phyloP scores from a whole-genome alignment of 2,329 filamentous ascomycete genomes.

The Torrubiella hemipterigena region DNA sequence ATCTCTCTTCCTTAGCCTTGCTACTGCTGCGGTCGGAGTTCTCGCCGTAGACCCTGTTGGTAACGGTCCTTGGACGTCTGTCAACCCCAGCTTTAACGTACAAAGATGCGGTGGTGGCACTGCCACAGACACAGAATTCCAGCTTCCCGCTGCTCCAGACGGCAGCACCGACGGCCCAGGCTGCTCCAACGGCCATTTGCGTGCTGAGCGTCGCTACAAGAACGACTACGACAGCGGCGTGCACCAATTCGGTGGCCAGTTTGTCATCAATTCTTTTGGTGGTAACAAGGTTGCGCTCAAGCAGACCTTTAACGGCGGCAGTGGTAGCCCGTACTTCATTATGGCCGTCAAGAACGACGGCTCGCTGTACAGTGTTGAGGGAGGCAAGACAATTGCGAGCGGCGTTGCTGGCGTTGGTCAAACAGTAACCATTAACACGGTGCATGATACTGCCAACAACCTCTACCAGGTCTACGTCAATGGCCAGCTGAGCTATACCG shows the following conservation, averaged over 20 bases:
- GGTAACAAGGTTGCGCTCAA: slow-evolving; percentile 12
- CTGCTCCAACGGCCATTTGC: not conserved
- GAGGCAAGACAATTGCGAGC: slow-evolving; percentile 9
- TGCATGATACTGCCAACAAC: slow-evolving; percentile 10
- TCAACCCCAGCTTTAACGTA: too few species aligned
- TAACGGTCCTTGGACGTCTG: too few species aligned
- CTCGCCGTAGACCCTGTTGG: too few species aligned
- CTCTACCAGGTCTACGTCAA: slow-evolving; percentile 13
- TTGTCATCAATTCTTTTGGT: slow-evolving; percentile 12
- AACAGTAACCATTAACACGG: slow-evolving; percentile 13
- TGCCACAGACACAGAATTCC: too few species aligned
- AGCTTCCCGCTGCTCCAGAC: too few species aligned
- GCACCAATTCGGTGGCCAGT: slow-evolving; percentile 12
- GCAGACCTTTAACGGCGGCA: slow-evolving; percentile 13
- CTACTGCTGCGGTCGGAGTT: too few species aligned
- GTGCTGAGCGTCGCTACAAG: not conserved
- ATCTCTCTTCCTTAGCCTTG: too few species aligned
- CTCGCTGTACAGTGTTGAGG: slow-evolving; percentile 11
- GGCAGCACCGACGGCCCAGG: too few species aligned
- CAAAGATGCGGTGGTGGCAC: too few species aligned
- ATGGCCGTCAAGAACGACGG: slow-evolving; percentile 10
- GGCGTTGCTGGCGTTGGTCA: slow-evolving; percentile 9
- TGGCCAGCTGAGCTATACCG: slow-evolving; percentile 9
- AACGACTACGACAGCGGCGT: slow-evolving; percentile 4
- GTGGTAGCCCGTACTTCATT: slow-evolving; percentile 11